Base-by-base conservation (phyloP, 177 flowering plant genomes). In the Tripterygium wilfordii region DNA sequence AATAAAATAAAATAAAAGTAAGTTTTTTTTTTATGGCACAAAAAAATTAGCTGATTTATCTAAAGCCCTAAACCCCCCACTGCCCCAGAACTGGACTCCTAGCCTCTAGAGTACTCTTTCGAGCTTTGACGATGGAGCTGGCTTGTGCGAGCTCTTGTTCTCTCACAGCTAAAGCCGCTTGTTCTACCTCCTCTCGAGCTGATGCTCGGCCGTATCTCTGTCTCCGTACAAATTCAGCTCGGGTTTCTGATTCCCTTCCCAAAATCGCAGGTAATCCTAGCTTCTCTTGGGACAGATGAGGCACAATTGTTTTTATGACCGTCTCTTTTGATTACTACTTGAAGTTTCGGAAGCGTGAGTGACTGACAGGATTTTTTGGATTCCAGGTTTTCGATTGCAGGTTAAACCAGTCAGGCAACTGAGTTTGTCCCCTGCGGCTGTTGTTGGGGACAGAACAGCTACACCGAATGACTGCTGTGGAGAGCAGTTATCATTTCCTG, bases 401-500 rank as follows among this genome's bases (percentile, higher is more conserved):
- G 46, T 36, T 46, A 38, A 49, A 26, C 45, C 42, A 4, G 8
- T 19, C 5, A 51, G 56, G 20, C 43, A 10, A 36, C 54, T 19
- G 20, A 30, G 29, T 7, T 41, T 50, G 15, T 52, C 53, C 38
- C 28, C 40, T 44, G 54, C 48, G n/a, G 62, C 75, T 4, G 53
- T 47, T 32, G 51, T 54, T 38, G 65, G 71, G 35, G 74, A 65
- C 49, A 47, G 64, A 51, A 33, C 77, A 53, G 56, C 66, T 10
- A 42, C 48, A 14, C 54, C 73, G 26, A 63, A 52, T 53, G 70
- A 62, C 32, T 46, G 25, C 25, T 30, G 51, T 20, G 31, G 41
- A 25, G 73, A 69, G 41, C 49, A 55, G 20, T 2, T 37, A 12
- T 19, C 64, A 2, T 41, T 26, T 26, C 26, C 59, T 8, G 50